Base-by-base conservation (phyloP, 805 yeast species). In the Yamadazyma insecticola region DNA sequence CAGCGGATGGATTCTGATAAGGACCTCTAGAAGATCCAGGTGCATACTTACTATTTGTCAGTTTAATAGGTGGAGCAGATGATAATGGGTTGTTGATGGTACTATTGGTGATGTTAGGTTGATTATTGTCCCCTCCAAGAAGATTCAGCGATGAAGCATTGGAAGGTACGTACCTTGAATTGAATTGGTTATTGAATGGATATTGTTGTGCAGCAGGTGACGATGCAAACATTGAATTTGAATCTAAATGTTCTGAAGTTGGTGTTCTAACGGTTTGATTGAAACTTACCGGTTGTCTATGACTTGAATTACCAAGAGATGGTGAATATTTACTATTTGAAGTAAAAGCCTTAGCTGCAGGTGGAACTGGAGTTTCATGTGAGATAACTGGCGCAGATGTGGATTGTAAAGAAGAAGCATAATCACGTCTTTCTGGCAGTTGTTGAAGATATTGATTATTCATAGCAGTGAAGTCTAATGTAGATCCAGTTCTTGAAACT, bases 401-500 rank as follows among this genome's bases (percentile, higher is more conserved):
- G n/a, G n/a, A n/a, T n/a, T n/a, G n/a, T n/a, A n/a, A n/a, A n/a
- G n/a, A n/a, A n/a, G n/a, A n/a, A n/a, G n/a, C n/a, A n/a, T n/a
- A n/a, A n/a, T n/a, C n/a, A n/a, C n/a, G n/a, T n/a, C n/a, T n/a
- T n/a, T n/a, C n/a, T n/a, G n/a, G n/a, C n/a, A n/a, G n/a, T n/a
- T n/a, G n/a, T n/a, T n/a, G n/a, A n/a, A n/a, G n/a, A n/a, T n/a
- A n/a, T n/a, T n/a, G n/a, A n/a, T n/a, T n/a, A n/a, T n/a, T n/a
- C n/a, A n/a, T n/a, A 13, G 53, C 45, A 12, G 57, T 38, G 26
- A 65, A 52, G 41, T 66, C 70, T 29, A 63, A 39, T 9, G 57
- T 57, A 2, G 70, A 65, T 2, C 67, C 49, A 23, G 62, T 73
- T 43, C 88, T 65, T 2, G 88, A 79, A n/a, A 78, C 60, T 2